Evolutionary conservation across 2,329 filamentous ascomycete genomes (phyloP), one percentile per base, ranked within the genome.

Genomic region (Exophiala dermatitidis): DNA sequence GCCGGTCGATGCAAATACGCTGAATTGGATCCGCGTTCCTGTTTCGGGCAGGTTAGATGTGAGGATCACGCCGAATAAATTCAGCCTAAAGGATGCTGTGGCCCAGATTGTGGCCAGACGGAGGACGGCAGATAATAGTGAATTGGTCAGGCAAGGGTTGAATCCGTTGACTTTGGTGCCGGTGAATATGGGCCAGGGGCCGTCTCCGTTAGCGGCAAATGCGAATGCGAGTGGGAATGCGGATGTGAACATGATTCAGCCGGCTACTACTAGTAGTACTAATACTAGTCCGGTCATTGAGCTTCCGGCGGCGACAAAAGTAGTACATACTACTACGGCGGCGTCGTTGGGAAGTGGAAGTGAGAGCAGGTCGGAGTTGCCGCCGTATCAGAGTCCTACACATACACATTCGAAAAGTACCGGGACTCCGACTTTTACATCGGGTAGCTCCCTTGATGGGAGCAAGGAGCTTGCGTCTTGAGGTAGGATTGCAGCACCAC

Each of bases 11-110:
- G 50, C 37, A 19, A 19, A 19, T 5, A 34, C 45, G 30, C n/a
- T 31, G 10, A 42, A 53, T 10, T 58, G 52, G 52, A 53, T 41
- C 5, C 43, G 50, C 8, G 33, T 58, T 5, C 56, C 56, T 12
- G 33, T 58, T 33, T 43, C 52, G 4, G 52, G 56, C 5, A 41
- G 49, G 26, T 43, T 58, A 12, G 56, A 58, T 12, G 56, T 55
- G 5, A 48, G 48, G 40, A 43, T 53, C 45, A 58, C 49, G 46
- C 48, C 52, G 34, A 54, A 58, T 28, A 52, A 32, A 40, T 54
- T 54, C 45, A 45, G 40, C 26, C 36, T 57, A 44, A 57, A 54
- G 12, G 55, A 58, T 37, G 55, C 55, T 37, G 49, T 54, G 7
- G 52, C 41, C 10, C 38, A 54, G 36, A 54, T 58, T 33, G 42